Percentiles rank a stretch among this genome's conserved stretches.
These are phyloP conservation scores for Penicillium sp. DNA, from an alignment of 2,329 filamentous ascomycete species.

Conservation along the genomic window DNA sequence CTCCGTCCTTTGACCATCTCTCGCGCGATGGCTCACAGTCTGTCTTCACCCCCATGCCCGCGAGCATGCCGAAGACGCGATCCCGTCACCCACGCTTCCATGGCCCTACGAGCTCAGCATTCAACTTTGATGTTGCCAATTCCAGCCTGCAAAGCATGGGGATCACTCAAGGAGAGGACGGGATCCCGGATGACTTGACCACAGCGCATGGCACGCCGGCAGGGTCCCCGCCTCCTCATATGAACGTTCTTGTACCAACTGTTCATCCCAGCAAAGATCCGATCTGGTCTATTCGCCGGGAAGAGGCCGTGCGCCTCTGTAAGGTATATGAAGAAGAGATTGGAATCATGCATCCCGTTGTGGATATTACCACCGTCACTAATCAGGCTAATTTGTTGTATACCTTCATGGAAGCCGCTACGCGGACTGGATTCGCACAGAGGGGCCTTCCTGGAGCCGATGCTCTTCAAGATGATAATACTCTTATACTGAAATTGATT, in stretches of 20 bases:
- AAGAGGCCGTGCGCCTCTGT: slow-evolving; percentile 80
- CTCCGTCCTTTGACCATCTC: slow-evolving; percentile 39
- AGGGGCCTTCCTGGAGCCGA: slow-evolving; percentile 59
- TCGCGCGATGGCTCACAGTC: slow-evolving; percentile 46
- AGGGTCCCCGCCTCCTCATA: slow-evolving; percentile 47
- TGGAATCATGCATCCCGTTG: slow-evolving; percentile 87
- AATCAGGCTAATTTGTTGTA: slow-evolving; percentile 71
- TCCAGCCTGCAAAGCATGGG: slow-evolving; percentile 89
- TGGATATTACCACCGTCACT: slow-evolving; percentile 74
- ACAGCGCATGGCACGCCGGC: slow-evolving; percentile 59
- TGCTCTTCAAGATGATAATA: slow-evolving; percentile 64
- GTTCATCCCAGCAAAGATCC: slow-evolving; percentile 68
- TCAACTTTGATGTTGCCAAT: slow-evolving; percentile 84
- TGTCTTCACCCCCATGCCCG: slow-evolving; percentile 42
- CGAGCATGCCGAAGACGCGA: slow-evolving; percentile 51
- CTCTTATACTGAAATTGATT: slow-evolving; percentile 79
- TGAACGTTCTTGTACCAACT: slow-evolving; percentile 34
- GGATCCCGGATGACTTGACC: slow-evolving; percentile 61
- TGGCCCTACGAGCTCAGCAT: slow-evolving; percentile 82
- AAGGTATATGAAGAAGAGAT: slow-evolving; percentile 86
- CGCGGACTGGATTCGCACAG: slow-evolving; percentile 62
- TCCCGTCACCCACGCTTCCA: slow-evolving; percentile 70
- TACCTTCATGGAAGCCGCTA: slow-evolving; percentile 72
- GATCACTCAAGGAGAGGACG: slow-evolving; percentile 67
- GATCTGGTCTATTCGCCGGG: slow-evolving; percentile 75